Percentiles rank a stretch among this genome's conserved stretches.
Evolutionary conservation across 371 early-diverging fungal species (phyloP).

Genomic region (Mortierella sp.): DNA sequence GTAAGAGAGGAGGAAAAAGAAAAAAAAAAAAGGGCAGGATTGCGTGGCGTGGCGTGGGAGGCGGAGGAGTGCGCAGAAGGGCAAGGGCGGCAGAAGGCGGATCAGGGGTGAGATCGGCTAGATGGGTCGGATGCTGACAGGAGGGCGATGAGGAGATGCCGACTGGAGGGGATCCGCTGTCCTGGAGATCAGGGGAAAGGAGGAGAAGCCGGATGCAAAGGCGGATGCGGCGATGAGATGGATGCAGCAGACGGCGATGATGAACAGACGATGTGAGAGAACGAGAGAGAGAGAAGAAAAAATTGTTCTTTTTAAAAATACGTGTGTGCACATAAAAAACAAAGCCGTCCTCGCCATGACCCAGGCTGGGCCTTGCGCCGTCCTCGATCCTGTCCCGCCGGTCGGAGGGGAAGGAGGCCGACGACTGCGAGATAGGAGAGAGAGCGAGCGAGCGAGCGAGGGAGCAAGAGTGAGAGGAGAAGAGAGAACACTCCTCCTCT

Average conservation of each 20-base stretch:
- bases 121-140: not conserved
- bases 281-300: not conserved
- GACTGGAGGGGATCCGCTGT: not conserved
- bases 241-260: constrained; percentile 5
- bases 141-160: not conserved
- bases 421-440: not conserved
- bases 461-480: not conserved
- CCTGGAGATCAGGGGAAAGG: not conserved
- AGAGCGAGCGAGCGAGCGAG: not conserved
- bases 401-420: not conserved
- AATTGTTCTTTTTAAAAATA: too few relatives aligned
- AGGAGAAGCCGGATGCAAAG: not conserved
- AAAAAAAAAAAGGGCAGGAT: not conserved
- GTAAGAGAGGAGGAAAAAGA: not conserved
- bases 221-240: not conserved
- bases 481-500: not conserved
- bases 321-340: too few relatives aligned
- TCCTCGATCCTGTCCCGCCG: not conserved
- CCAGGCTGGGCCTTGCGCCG: not conserved
- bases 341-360: not conserved
- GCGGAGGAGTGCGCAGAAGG: not conserved
- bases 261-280: not conserved
- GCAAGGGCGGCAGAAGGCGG: not conserved
- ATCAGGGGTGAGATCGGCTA: not conserved
- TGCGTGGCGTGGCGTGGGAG: too few relatives aligned